A percentile compares a stretch with the other conserved stretches of the same genome.
Evolutionary conservation across 2,329 filamentous ascomycete species (phyloP).

Genomic region (Zasmidium angulare): DNA sequence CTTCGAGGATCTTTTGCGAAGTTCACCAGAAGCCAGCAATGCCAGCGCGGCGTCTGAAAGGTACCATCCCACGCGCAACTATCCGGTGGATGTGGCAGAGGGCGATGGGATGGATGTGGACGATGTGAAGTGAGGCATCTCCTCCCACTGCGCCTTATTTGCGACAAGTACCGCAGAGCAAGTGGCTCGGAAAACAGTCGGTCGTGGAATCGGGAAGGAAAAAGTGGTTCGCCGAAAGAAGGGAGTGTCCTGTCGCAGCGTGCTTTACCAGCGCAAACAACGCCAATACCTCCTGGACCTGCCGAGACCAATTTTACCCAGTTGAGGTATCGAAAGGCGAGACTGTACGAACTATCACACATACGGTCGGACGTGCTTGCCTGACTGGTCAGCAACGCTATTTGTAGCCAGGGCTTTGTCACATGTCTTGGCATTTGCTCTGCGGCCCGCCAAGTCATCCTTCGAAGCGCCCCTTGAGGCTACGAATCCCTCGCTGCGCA

Average conservation of each 20-base stretch:
- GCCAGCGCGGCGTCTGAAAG: slow-evolving; percentile 9
- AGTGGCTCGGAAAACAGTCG: not conserved
- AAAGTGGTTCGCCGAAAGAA: too few species aligned
- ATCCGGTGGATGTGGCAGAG: not conserved
- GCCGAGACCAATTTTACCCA: not conserved
- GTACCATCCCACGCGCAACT: not conserved
- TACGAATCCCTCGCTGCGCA: not conserved
- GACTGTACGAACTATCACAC: not conserved
- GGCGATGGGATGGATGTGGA: slow-evolving; percentile 18
- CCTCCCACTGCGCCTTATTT: not conserved
- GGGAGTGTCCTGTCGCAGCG: not conserved
- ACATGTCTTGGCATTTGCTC: not conserved
- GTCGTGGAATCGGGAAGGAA: not conserved
- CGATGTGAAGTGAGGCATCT: slow-evolving; percentile 11
- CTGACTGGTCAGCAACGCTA: slow-evolving; percentile 1
- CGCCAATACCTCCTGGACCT: not conserved
- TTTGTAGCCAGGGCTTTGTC: slow-evolving; percentile 2
- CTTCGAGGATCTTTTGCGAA: slow-evolving; percentile 9
- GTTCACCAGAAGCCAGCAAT: slow-evolving; percentile 12
- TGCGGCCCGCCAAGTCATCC: not conserved
- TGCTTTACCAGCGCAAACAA: not conserved
- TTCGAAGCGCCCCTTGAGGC: too few species aligned
- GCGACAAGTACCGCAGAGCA: not conserved
- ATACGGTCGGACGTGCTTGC: not conserved
- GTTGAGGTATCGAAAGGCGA: not conserved